phyloP scores from a whole-genome alignment of 257 asterid species.

The Thymus mandschuricus region DNA sequence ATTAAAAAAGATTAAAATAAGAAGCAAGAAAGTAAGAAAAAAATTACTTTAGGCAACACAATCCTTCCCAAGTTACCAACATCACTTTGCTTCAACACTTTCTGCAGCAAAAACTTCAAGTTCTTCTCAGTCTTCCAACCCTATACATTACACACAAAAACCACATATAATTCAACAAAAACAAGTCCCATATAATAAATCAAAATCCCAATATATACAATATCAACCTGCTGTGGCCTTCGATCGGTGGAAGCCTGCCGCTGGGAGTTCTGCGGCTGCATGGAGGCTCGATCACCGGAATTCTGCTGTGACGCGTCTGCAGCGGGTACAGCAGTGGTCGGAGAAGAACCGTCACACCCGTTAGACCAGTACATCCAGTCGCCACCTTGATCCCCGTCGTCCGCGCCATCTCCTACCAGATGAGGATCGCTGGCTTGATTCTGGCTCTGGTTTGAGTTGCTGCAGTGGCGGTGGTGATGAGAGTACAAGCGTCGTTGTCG shows the following conservation, averaged over 20 bases:
- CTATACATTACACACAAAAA: slow-evolving; percentile 27
- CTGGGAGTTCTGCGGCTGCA: slow-evolving; percentile 41
- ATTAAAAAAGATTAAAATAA: neutral
- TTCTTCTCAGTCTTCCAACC: slow-evolving; percentile 72
- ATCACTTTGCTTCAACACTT: slow-evolving; percentile 97
- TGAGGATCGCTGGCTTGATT: slow-evolving; percentile 35
- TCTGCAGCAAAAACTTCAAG: slow-evolving; percentile 89
- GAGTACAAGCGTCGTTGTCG: slow-evolving; percentile 59
- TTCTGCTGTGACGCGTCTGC: slow-evolving; percentile 19
- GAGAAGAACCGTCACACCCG: slow-evolving; percentile 17
- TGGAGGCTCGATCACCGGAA: slow-evolving; percentile 27
- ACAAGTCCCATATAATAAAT: neutral
- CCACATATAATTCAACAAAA: neutral
- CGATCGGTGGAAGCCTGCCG: slow-evolving; percentile 42
- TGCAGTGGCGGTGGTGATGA: slow-evolving; percentile 50
- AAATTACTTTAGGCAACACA: slow-evolving; percentile 84
- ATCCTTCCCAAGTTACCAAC: slow-evolving; percentile 95
- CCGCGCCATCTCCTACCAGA: slow-evolving; percentile 26
- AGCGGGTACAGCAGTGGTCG: slow-evolving; percentile 30
- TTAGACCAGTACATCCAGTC: slow-evolving; percentile 61
- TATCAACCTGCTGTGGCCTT: slow-evolving; percentile 48
- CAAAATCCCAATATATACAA: neutral
- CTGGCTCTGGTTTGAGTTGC: slow-evolving; percentile 37
- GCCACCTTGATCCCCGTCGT: slow-evolving; percentile 36
- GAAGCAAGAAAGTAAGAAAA: neutral